Conservation (phyloP, 345 rosid species). For the Salix dunnii region DNA sequence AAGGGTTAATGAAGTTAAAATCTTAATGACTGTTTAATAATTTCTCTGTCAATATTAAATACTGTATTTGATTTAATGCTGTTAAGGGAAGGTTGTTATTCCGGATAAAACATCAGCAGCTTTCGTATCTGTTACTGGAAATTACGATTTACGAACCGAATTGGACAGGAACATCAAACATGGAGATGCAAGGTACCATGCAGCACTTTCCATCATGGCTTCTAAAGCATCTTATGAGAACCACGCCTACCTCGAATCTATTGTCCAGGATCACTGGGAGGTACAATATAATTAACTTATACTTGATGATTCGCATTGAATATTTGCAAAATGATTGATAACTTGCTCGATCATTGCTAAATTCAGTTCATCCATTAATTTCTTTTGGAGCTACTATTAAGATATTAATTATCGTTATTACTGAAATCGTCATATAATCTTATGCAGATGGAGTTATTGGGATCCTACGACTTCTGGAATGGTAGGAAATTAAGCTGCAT, state of each 20-base stretch:
- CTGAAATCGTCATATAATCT: neutral
- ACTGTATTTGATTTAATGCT: too few species aligned
- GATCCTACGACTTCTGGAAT: slow-evolving; percentile 55
- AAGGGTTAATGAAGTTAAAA: too few species aligned
- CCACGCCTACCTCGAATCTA: slow-evolving; percentile 36
- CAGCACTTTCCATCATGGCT: slow-evolving; percentile 62
- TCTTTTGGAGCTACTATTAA: neutral
- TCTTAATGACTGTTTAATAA: too few species aligned
- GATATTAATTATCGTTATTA: neutral
- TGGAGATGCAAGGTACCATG: slow-evolving; percentile 41
- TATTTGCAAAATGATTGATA: too few species aligned
- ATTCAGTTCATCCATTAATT: too few species aligned
- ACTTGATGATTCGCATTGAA: too few species aligned
- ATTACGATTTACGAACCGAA: slow-evolving; percentile 42
- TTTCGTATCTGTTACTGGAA: slow-evolving; percentile 44
- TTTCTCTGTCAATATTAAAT: too few species aligned
- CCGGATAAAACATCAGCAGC: slow-evolving; percentile 42
- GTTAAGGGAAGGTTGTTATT: neutral
- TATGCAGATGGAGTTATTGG: slow-evolving; percentile 60
- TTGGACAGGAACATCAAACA: slow-evolving; percentile 40
- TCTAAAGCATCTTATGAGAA: slow-evolving; percentile 68
- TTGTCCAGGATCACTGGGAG: slow-evolving; percentile 53
- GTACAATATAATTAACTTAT: slow-evolving; percentile 19
- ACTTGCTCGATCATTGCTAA: too few species aligned
- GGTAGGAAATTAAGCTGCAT: slow-evolving; percentile 33